Evolutionary conservation across 768 basidiomycete species (phyloP).

Genomic region (Candolleomyces efflorescens): DNA sequence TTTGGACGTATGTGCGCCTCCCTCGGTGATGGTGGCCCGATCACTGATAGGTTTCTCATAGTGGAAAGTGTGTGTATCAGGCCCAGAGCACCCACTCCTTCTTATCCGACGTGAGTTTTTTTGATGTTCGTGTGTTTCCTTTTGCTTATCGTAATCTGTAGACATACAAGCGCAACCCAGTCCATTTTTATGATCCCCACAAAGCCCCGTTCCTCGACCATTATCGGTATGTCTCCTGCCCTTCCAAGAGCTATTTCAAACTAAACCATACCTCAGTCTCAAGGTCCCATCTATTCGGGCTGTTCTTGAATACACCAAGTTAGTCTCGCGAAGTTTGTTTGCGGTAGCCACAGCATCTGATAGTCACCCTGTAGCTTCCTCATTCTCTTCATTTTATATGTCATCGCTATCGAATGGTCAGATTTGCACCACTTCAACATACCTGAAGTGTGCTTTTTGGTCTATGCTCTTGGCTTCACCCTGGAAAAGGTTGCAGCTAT

Average conservation of each 20-base stretch:
- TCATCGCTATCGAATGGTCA: slow-evolving; percentile 75
- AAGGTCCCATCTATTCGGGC: slow-evolving; percentile 93
- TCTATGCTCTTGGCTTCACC: slow-evolving; percentile 77
- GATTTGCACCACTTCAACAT: slow-evolving; percentile 57
- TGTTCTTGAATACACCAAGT: slow-evolving; percentile 88
- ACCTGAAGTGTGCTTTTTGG: slow-evolving; percentile 73
- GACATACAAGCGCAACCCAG: slow-evolving; percentile 91
- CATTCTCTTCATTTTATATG: slow-evolving; percentile 72
- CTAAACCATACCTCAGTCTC: slow-evolving; percentile 41
- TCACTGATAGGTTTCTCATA: slow-evolving; percentile 23
- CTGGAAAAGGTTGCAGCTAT: slow-evolving; percentile 92
- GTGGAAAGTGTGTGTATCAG: slow-evolving; percentile 89
- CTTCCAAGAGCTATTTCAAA: background rate
- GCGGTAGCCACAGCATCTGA: background rate
- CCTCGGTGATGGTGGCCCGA: background rate
- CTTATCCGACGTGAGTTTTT: slow-evolving; percentile 70
- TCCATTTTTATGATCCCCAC: slow-evolving; percentile 93
- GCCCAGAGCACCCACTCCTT: slow-evolving; percentile 85
- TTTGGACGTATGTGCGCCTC: slow-evolving; percentile 58
- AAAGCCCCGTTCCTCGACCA: slow-evolving; percentile 93
- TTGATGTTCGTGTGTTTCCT: background rate
- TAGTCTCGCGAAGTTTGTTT: slow-evolving; percentile 12
- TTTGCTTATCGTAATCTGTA: slow-evolving; percentile 20
- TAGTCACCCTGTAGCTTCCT: slow-evolving; percentile 52
- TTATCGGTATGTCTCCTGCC: slow-evolving; percentile 59